Percentiles rank a stretch among this genome's conserved stretches.
phyloP scores from a whole-genome alignment of 2,329 filamentous ascomycete species.

The Coleophoma eucalyptorum region DNA sequence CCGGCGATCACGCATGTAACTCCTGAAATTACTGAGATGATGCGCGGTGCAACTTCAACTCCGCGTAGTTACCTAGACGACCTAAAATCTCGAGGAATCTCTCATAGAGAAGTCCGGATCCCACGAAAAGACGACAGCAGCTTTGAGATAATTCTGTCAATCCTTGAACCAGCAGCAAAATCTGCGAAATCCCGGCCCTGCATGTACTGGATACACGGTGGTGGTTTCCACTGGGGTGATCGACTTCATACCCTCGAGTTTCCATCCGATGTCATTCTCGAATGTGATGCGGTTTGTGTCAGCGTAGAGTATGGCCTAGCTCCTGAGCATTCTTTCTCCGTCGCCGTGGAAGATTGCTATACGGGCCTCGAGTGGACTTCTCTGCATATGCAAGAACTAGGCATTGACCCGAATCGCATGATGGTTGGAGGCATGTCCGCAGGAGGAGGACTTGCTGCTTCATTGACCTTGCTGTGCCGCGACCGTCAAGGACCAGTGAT shows the following conservation, averaged over 20 bases:
- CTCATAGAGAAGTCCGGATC: too few relatives aligned
- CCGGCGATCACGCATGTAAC: too few relatives aligned
- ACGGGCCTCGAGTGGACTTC: not conserved
- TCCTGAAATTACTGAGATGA: too few relatives aligned
- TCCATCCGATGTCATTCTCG: not conserved
- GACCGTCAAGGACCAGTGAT: too few relatives aligned
- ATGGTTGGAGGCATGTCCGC: conserved; percentile 2
- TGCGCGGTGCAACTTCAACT: too few relatives aligned
- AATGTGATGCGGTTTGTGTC: conserved; percentile 1
- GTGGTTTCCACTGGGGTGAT: conserved; percentile 2
- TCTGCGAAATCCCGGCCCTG: too few relatives aligned
- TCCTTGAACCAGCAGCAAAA: too few relatives aligned
- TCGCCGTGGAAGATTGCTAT: not conserved
- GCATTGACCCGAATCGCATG: not conserved
- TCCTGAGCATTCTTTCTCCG: conserved; percentile 2
- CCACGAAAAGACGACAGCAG: too few relatives aligned
- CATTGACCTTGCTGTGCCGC: not conserved
- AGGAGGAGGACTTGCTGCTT: conserved; percentile 2
- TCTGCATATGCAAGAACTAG: not conserved
- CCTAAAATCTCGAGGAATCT: too few relatives aligned
- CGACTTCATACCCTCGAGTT: conserved; percentile 3
- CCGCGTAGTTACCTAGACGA: too few relatives aligned
- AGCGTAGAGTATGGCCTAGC: conserved; percentile 3
- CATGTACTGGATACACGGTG: not conserved
- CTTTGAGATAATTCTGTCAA: too few relatives aligned